These are phyloP conservation scores for Durio zibethinus DNA, from an alignment of 345 rosid genomes.

Conservation along the genomic window DNA sequence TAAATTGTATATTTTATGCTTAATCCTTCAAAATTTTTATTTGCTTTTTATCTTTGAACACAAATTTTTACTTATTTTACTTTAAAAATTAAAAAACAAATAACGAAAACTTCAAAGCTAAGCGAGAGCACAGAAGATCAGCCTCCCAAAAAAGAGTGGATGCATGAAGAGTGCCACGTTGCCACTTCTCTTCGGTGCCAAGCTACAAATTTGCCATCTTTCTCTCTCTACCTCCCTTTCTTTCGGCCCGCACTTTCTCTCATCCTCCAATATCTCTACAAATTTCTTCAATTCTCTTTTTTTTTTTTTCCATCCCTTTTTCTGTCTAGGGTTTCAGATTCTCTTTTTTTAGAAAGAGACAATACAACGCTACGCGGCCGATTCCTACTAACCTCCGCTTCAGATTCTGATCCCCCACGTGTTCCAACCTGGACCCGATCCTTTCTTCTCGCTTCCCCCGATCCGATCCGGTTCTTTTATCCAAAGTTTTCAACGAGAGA, in stretches of 20 bases:
- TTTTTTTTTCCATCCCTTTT: not conserved
- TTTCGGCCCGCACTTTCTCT: not conserved
- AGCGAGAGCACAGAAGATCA: not conserved
- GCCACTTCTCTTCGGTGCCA: slow-evolving; percentile 33
- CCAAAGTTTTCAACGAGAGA: slow-evolving; percentile 13
- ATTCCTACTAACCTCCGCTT: slow-evolving; percentile 1
- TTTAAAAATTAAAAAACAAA: not conserved
- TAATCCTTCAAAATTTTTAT: too few relatives aligned
- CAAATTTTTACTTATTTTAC: too few relatives aligned
- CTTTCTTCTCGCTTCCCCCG: not conserved
- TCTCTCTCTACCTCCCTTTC: not conserved
- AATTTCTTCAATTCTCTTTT: not conserved
- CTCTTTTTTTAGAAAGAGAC: slow-evolving; percentile 30
- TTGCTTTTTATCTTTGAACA: too few relatives aligned
- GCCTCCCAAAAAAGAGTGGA: slow-evolving; percentile 1
- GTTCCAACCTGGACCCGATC: slow-evolving; percentile 20
- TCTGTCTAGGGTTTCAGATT: slow-evolving; percentile 39
- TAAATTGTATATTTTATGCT: too few relatives aligned
- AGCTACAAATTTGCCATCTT: slow-evolving; percentile 9
- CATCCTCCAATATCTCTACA: not conserved
- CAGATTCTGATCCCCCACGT: slow-evolving; percentile 41
- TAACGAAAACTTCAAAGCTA: too few relatives aligned
- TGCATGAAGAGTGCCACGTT: slow-evolving; percentile 56
- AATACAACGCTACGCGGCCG: not conserved
- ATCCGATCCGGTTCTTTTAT: slow-evolving; percentile 33